Conservation (phyloP, 2,329 filamentous ascomycete species). For the Colletotrichum sp. region DNA sequence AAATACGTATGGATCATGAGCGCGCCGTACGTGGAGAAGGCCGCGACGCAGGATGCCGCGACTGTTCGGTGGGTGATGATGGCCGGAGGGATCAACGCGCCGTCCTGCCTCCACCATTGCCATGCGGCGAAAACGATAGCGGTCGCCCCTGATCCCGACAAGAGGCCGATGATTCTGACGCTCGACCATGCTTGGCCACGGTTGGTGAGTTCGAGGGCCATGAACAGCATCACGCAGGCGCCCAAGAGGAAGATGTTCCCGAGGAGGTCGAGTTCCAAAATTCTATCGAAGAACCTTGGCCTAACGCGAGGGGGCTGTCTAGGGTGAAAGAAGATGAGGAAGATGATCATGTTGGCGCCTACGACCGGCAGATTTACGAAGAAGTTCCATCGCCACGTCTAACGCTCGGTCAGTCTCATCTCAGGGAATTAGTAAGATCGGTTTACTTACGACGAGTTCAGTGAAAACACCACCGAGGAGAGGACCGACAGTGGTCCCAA, state of each 20-base stretch:
- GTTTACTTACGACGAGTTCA: slow-evolving; percentile 33
- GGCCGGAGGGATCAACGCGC: slow-evolving; percentile 48
- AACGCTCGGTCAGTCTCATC: slow-evolving; percentile 12
- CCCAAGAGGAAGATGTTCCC: slow-evolving; percentile 50
- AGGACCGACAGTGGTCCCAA: slow-evolving; percentile 38
- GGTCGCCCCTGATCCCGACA: slow-evolving; percentile 29
- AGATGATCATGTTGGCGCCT: slow-evolving; percentile 30
- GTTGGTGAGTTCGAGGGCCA: slow-evolving; percentile 53
- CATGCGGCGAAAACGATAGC: slow-evolving; percentile 41
- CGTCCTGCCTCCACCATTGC: slow-evolving; percentile 48
- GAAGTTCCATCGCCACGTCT: slow-evolving; percentile 26
- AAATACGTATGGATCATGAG: slow-evolving; percentile 51
- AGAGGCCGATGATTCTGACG: slow-evolving; percentile 45
- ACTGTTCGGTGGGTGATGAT: slow-evolving; percentile 48
- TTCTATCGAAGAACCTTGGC: slow-evolving; percentile 25
- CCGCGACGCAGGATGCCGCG: slow-evolving; percentile 40
- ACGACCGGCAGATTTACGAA: slow-evolving; percentile 30
- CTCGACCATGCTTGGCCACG: slow-evolving; percentile 48
- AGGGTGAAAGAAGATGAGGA: slow-evolving; percentile 30
- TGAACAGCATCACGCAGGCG: slow-evolving; percentile 48
- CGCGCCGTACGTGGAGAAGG: slow-evolving; percentile 45
- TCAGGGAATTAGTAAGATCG: too few species aligned
- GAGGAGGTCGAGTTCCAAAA: slow-evolving; percentile 37
- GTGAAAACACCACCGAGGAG: slow-evolving; percentile 41
- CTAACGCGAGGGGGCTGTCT: slow-evolving; percentile 28